These are phyloP conservation scores for Beauveria bassiana DNA, from an alignment of 2,329 filamentous ascomycete genomes.

Conservation along the genomic window DNA sequence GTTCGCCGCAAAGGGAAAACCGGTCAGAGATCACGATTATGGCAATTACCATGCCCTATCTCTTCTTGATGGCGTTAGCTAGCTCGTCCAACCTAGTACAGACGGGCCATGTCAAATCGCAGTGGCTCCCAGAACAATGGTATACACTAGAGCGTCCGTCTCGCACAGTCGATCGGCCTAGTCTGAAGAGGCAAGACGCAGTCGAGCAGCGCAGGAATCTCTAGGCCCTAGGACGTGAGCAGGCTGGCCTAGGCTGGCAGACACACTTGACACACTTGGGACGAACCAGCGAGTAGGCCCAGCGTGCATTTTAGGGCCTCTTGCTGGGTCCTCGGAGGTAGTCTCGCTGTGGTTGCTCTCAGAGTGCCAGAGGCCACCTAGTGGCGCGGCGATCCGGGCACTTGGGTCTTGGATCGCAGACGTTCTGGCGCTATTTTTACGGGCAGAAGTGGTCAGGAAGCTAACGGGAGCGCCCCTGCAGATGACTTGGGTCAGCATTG, in stretches of 20 bases:
- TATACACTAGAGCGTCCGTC: background rate
- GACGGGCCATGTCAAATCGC: background rate
- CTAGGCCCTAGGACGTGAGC: background rate
- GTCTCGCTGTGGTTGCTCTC: background rate
- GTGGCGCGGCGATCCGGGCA: constrained; percentile 5
- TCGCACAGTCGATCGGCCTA: constrained; percentile 8
- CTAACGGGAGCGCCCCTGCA: constrained; percentile 2
- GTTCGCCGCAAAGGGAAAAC: background rate
- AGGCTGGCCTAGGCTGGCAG: background rate
- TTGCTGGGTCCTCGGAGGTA: background rate
- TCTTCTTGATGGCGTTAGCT: background rate
- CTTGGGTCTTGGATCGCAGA: constrained; percentile 1
- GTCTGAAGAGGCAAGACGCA: constrained; percentile 8
- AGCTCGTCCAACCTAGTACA: background rate
- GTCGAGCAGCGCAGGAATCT: background rate
- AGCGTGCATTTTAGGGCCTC: background rate
- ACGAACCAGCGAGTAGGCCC: background rate
- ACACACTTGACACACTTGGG: background rate
- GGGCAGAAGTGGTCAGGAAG: background rate
- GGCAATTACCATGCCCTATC: background rate
- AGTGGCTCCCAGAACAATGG: constrained; percentile 2
- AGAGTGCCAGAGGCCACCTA: background rate
- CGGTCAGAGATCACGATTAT: background rate
- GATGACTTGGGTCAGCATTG: background rate
- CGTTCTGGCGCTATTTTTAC: background rate